A percentile compares a stretch with the other conserved stretches of the same genome.
Conservation (phyloP, 805 yeast species). For the Candida xyloterini region DNA sequence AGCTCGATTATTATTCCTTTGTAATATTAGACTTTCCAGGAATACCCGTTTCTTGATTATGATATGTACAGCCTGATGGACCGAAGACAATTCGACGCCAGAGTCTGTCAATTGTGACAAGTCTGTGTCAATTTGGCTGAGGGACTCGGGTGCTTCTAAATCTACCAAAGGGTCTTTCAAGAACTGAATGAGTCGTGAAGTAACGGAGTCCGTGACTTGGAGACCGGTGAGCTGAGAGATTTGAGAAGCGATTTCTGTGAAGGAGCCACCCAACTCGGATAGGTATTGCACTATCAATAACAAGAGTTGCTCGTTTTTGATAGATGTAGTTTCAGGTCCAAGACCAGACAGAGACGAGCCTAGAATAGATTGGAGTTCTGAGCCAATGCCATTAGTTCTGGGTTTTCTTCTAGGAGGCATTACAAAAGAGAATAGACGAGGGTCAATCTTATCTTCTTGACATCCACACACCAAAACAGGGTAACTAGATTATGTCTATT, state of each 20-base stretch:
- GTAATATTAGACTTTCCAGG: conserved; percentile 38
- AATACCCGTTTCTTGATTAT: conserved; percentile 40
- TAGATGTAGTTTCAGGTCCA: conserved; percentile 1
- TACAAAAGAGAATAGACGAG: background rate
- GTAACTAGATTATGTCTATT: background rate
- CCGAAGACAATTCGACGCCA: background rate
- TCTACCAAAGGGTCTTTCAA: conserved; percentile 7
- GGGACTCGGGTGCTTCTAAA: conserved; percentile 5
- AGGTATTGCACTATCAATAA: conserved; percentile 23
- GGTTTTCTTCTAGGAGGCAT: conserved; percentile 7
- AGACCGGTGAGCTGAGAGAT: conserved; percentile 18
- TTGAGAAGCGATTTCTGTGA: conserved; percentile 12
- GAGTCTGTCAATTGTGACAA: conserved; percentile 5
- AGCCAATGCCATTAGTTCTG: conserved; percentile 1
- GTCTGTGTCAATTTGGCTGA: conserved; percentile 4
- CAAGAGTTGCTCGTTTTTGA: conserved; percentile 21
- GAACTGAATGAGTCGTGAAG: conserved; percentile 6
- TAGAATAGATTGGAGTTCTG: conserved; percentile 13
- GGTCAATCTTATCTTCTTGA: background rate
- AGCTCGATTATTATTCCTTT: conserved; percentile 33
- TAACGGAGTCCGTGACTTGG: conserved; percentile 12
- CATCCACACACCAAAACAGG: conserved; percentile 3
- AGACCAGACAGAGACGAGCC: conserved; percentile 3
- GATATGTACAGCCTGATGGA: conserved; percentile 24
- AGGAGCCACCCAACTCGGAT: conserved; percentile 16